phyloP scores from a whole-genome alignment of 164 flowering plant species.

The Vitis vinifera region DNA sequence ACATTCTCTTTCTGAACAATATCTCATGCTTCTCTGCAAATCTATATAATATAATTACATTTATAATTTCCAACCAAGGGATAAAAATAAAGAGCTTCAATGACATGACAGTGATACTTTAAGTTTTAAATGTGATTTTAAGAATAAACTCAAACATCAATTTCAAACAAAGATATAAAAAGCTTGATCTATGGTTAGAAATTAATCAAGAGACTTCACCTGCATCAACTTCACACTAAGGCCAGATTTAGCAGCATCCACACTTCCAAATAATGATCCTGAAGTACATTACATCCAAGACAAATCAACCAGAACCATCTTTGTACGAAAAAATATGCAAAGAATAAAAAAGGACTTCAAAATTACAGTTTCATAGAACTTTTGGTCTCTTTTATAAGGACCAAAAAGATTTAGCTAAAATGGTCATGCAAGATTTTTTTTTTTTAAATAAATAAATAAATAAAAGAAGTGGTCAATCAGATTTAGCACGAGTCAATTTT shows the following conservation, averaged over 20 bases:
- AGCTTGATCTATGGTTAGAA: neutral
- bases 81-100: too few species aligned
- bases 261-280: slow-evolving; percentile 86
- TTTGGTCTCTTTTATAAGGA: neutral
- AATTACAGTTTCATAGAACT: neutral
- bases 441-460: neutral
- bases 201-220: slow-evolving; percentile 42
- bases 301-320: neutral
- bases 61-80: too few species aligned
- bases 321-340: neutral
- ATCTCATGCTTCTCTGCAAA: too few species aligned
- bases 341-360: neutral
- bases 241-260: slow-evolving; percentile 59
- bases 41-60: too few species aligned
- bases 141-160: neutral
- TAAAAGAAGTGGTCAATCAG: neutral
- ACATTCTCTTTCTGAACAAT: too few species aligned
- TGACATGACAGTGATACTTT: too few species aligned
- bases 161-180: neutral
- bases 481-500: neutral
- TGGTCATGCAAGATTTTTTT: too few species aligned
- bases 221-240: slow-evolving; percentile 84
- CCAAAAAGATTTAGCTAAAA: too few species aligned
- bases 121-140: neutral
- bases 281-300: slow-evolving; percentile 19